Conservation (phyloP, 805 yeast genomes). For the Pichia phayaonensis region DNA sequence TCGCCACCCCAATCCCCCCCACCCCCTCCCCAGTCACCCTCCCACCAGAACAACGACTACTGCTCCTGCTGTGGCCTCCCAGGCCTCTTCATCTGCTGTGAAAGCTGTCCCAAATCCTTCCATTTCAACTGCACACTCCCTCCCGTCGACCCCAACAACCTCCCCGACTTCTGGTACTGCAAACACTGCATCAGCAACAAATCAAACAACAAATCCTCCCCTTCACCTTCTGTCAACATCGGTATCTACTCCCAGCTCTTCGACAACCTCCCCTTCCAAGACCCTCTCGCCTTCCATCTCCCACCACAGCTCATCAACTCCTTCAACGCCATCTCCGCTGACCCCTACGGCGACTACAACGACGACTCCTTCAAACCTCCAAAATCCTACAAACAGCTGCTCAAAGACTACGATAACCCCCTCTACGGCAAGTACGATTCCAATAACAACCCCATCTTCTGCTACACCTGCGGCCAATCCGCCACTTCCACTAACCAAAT, state of each 20-base stretch:
- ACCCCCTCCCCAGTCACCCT: neutral
- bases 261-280: constrained; percentile 47
- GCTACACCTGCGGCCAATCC: constrained; percentile 61
- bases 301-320: constrained; percentile 65
- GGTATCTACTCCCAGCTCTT: constrained; percentile 52
- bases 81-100: constrained; percentile 90
- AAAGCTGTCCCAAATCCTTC: constrained; percentile 84
- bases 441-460: constrained; percentile 59
- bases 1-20: too few relatives aligned
- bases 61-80: constrained; percentile 87
- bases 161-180: constrained; percentile 92
- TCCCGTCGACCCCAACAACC: constrained; percentile 62
- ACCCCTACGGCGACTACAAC: constrained; percentile 61
- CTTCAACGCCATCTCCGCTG: constrained; percentile 65
- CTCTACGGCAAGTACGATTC: constrained; percentile 54
- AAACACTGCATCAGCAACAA: constrained; percentile 55
- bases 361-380: constrained; percentile 52
- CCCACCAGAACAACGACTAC: constrained; percentile 65
- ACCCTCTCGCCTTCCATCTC: constrained; percentile 59
- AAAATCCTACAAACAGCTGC: constrained; percentile 33
- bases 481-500: constrained; percentile 51
- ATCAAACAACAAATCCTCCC: constrained; percentile 5
- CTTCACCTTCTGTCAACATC: constrained; percentile 16
- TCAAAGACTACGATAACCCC: constrained; percentile 47
- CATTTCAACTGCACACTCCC: constrained; percentile 91